Base-by-base conservation (phyloP, 352 stramenopile species). In the Elongisporangium anandrum region DNA sequence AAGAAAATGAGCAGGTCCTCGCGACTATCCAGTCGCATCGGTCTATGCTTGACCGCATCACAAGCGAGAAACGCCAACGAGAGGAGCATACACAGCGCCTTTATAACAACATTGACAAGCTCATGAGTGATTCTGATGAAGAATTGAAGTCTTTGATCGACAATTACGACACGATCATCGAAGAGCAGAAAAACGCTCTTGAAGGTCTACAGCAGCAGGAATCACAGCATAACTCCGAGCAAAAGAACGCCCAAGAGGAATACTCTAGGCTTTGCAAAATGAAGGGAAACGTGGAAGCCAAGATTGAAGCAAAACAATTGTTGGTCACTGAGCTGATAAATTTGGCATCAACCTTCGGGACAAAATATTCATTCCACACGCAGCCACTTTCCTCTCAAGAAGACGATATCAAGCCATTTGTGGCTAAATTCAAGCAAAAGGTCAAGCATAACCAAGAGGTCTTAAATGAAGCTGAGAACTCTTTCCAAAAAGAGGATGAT, bases 91-190 rank as follows among this genome's bases (percentile, higher is more conserved):
- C 81, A 22, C 51, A 74, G 7, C 39, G 57, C 4, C 66, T 81
- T 15, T 77, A 83, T 29, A 20, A 50, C 4, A 89, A 79, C 47
- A 84, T 92, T 49, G 69, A 87, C 41, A 65, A 85, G 17, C 63
- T 87, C 56, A 88, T 94, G 79, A 91, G 69, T 51, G 85, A 91
- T 49, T 67, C 76, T 0, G 79, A 96, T 48, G 74, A 83, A 12
- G 69, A 92, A 34, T 56, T 96, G 4, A 58, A 78, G 49, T 50
- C 20, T 2, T 47, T 91, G 19, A 47, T 91, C 29, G 75, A 70
- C 1, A 76, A 89, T 29, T 87, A 88, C 47, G 81, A 91, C 6
- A 52, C 55, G 2, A 77, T 82, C 26, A 72, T 90, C 20, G 63
- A 72, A 4, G 65, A 81, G 13, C 70, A 91, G 26, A 50, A 64